Base-by-base conservation (phyloP, 495 filamentous ascomycete species). In the Penicillium crystallinum region DNA sequence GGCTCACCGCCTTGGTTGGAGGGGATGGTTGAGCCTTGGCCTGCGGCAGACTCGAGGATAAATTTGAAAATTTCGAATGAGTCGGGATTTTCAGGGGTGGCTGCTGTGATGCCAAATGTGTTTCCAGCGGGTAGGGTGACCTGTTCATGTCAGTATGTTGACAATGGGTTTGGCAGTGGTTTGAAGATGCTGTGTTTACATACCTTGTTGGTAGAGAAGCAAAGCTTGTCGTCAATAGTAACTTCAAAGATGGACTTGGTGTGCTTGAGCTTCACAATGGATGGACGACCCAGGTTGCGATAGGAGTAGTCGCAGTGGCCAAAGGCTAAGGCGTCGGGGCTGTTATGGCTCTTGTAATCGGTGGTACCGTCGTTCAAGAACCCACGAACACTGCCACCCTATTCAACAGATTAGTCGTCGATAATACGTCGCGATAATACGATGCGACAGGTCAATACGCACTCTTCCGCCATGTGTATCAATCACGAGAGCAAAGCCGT, bases 11-110 rank as follows among this genome's bases (percentile, higher is more conserved):
- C 57, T 50, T 50, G 65, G 58, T 50, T 58, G 53, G 56, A 65
- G 60, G 21, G 69, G 52, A 30, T 62, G 66, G 49, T 70, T 58
- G 56, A 65, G 64, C 39, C 71, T 63, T 57, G 69, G 66, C 45
- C 68, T 45, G 47, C 55, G 44, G 64, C 58, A 30, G 70, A 81
- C 62, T 83, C 78, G 31, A 91, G 77, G 33, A 88, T 72, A 60
- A 97, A 81, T 59, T 92, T 95, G 77, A 90, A 92, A 54, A 93
- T 67, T 69, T 98, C 93, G 65, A 96, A 96, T 23, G 90, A 95
- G 67, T 98, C 93, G 0, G 93, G 89, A 57, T 81, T 91, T 53
- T 97, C 91, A 23, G 90, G 89, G 7, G 89, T 90, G 4, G 87
- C 88, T 29, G 92, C 93, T 2, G 87, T 87, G 55, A 98, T 72